phyloP scores from a whole-genome alignment of 2,329 filamentous ascomycete genomes.

The Paecilomyces fulvus region DNA sequence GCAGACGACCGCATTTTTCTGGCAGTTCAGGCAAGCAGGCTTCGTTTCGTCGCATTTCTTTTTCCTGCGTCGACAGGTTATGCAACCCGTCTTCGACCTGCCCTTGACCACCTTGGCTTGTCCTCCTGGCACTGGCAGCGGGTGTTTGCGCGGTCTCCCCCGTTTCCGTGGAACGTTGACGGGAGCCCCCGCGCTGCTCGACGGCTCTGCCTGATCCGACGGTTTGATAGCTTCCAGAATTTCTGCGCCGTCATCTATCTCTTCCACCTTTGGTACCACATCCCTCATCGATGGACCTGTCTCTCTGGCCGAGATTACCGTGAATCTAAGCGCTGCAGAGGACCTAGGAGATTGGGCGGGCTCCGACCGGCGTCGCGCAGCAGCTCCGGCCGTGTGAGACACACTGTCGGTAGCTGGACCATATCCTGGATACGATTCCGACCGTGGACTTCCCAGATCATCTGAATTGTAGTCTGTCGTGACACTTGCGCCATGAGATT shows the following conservation, averaged over 20 bases:
- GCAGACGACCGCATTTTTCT: slow-evolving; percentile 87
- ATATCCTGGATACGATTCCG: slow-evolving; percentile 2
- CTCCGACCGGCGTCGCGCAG: slow-evolving; percentile 8
- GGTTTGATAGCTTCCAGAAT: slow-evolving; percentile 25
- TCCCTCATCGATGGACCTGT: slow-evolving; percentile 20
- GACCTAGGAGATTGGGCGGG: slow-evolving; percentile 10
- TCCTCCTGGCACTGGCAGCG: slow-evolving; percentile 50
- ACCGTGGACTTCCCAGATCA: slow-evolving; percentile 8
- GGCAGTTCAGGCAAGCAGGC: slow-evolving; percentile 59
- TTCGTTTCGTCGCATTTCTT: slow-evolving; percentile 47
- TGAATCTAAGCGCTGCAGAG: slow-evolving; percentile 15
- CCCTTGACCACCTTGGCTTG: slow-evolving; percentile 70
- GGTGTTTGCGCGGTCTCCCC: slow-evolving; percentile 75
- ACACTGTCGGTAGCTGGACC: slow-evolving; percentile 8
- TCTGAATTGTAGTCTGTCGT: slow-evolving; percentile 27
- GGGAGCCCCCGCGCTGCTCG: slow-evolving; percentile 19
- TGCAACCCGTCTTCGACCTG: slow-evolving; percentile 50
- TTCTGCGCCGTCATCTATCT: slow-evolving; percentile 40
- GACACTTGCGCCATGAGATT: slow-evolving; percentile 23
- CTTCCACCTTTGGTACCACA: slow-evolving; percentile 47
- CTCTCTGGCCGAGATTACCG: slow-evolving; percentile 14
- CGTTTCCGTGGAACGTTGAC: slow-evolving; percentile 49
- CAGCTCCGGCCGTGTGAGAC: slow-evolving; percentile 10
- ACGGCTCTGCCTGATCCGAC: slow-evolving; percentile 10
- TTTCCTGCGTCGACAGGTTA: slow-evolving; percentile 52